Evolutionary conservation across 1,284 basidiomycete genomes (phyloP).

Genomic region (Ustilago tritici): DNA sequence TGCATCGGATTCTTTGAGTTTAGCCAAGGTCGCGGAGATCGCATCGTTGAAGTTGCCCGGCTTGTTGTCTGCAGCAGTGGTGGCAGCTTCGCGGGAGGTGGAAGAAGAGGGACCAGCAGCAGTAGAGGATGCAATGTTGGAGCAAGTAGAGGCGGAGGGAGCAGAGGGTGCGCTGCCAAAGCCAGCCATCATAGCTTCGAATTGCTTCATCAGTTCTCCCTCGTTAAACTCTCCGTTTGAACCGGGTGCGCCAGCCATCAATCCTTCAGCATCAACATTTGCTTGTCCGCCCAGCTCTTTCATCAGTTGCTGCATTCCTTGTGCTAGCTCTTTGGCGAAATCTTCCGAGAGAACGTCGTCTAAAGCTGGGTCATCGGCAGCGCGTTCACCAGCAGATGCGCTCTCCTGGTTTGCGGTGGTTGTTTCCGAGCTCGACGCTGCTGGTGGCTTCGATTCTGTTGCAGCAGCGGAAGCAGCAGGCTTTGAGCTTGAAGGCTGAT

Average conservation of each 20-base stretch:
- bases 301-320: constrained; percentile 88
- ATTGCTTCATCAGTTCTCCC: constrained; percentile 67
- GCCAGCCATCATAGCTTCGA: constrained; percentile 66
- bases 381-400: constrained; percentile 4
- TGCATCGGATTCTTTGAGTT: constrained; percentile 80
- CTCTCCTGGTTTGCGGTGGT: neutral
- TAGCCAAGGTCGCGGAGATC: constrained; percentile 83
- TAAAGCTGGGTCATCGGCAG: constrained; percentile 42
- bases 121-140: constrained; percentile 4
- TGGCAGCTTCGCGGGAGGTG: neutral
- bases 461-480: constrained; percentile 30
- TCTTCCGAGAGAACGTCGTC: constrained; percentile 69
- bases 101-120: constrained; percentile 13
- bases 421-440: neutral
- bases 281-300: constrained; percentile 73
- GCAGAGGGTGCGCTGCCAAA: constrained; percentile 35
- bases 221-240: constrained; percentile 49
- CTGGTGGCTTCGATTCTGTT: constrained; percentile 59
- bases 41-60: constrained; percentile 79
- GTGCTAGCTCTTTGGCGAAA: constrained; percentile 80
- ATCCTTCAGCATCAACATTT: constrained; percentile 25
- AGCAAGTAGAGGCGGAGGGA: neutral
- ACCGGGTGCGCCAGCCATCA: constrained; percentile 25
- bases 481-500: constrained; percentile 38
- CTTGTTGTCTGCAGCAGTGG: constrained; percentile 15